These are phyloP conservation scores for Pleurotus ostreatus DNA, from an alignment of 768 basidiomycete genomes.

Conservation along the genomic window DNA sequence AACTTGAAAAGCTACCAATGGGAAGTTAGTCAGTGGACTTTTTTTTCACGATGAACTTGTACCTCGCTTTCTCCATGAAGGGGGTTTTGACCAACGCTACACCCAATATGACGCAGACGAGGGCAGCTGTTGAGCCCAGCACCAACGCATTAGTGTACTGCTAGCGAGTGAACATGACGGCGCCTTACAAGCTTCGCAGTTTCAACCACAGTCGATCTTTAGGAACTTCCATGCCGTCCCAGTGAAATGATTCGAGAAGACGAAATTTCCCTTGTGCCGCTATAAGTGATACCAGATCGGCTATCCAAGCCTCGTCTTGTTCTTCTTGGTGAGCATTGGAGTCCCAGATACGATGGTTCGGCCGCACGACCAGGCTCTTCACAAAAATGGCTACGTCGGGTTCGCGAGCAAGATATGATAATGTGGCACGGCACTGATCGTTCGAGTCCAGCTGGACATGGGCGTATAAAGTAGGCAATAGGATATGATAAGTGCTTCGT, in stretches of 20 bases:
- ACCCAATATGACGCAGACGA: constrained; percentile 58
- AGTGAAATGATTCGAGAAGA: constrained; percentile 46
- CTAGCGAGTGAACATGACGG: not conserved
- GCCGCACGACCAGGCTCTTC: constrained; percentile 53
- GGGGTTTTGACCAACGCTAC: constrained; percentile 56
- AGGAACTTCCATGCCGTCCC: constrained; percentile 69
- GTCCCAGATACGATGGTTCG: constrained; percentile 21
- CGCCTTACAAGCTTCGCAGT: constrained; percentile 56
- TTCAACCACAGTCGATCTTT: constrained; percentile 78
- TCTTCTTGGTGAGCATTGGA: not conserved
- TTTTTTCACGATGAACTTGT: constrained; percentile 17
- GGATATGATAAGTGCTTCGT: not conserved
- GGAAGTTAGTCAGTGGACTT: constrained; percentile 2
- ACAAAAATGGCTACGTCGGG: constrained; percentile 67
- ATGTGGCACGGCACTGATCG: constrained; percentile 57
- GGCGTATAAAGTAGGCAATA: constrained; percentile 54
- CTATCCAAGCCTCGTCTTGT: constrained; percentile 3
- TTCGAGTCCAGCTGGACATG: constrained; percentile 49
- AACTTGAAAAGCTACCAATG: constrained; percentile 62
- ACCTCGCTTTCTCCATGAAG: constrained; percentile 61
- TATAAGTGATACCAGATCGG: not conserved
- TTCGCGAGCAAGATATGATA: constrained; percentile 54
- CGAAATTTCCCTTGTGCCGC: constrained; percentile 2
- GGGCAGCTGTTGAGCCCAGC: constrained; percentile 47
- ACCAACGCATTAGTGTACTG: not conserved